Percentiles rank a stretch among this genome's conserved stretches.
Evolutionary conservation across 83 land plant species (phyloP).

Genomic region (Picea abies): DNA sequence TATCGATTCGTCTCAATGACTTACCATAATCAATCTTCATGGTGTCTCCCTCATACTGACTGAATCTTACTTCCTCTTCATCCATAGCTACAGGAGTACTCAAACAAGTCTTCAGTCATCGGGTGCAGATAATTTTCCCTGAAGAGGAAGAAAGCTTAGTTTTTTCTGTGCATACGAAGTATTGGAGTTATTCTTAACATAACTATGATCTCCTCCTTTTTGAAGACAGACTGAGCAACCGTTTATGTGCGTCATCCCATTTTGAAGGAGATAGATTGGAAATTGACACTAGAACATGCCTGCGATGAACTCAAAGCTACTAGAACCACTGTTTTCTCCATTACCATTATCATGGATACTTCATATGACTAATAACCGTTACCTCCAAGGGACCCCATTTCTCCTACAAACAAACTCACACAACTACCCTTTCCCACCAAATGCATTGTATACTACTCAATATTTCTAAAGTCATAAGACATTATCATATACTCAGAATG

Average conservation of each 20-base stretch:
- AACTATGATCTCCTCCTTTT: conserved; percentile 10
- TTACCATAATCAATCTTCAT: neutral
- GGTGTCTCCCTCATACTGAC: neutral
- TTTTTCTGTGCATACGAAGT: neutral
- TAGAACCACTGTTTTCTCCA: too few relatives aligned
- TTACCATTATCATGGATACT: too few relatives aligned
- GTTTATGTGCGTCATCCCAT: too few relatives aligned
- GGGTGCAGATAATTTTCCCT: neutral
- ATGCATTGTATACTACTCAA: neutral
- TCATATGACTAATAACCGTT: too few relatives aligned
- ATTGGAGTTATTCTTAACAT: conserved; percentile 12
- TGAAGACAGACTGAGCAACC: conserved; percentile 6
- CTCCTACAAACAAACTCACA: neutral
- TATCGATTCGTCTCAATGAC: neutral
- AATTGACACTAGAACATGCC: too few relatives aligned
- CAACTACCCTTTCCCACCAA: neutral
- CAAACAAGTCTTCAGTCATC: conserved; percentile 32
- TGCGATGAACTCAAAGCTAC: neutral
- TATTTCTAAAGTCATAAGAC: too few relatives aligned
- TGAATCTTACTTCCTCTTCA: neutral
- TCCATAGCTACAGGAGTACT: neutral
- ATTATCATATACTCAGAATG: too few relatives aligned
- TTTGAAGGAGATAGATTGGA: too few relatives aligned
- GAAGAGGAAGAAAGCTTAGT: neutral
- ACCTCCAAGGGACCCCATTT: too few relatives aligned